Conservation (phyloP, 1,284 basidiomycete genomes). For the Malassezia nana region DNA sequence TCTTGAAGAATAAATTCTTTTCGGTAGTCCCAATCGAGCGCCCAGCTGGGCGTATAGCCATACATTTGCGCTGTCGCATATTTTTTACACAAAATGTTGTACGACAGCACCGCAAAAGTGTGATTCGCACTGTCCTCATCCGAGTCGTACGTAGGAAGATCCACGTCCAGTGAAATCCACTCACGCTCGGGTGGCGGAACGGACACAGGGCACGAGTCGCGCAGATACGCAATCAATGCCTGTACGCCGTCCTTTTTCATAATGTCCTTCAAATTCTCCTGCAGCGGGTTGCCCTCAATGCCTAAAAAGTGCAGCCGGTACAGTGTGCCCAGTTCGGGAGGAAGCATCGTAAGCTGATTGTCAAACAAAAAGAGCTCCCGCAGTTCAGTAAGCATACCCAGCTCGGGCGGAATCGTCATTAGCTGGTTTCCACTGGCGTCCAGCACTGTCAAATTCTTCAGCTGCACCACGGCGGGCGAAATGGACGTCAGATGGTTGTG, state of each 20-base stretch:
- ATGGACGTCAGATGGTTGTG: slow-evolving; percentile 78
- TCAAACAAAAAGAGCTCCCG: slow-evolving; percentile 93
- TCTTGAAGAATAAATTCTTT: slow-evolving; percentile 83
- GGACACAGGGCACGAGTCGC: slow-evolving; percentile 75
- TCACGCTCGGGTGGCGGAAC: slow-evolving; percentile 70
- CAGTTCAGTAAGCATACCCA: slow-evolving; percentile 80
- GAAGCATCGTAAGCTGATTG: slow-evolving; percentile 76
- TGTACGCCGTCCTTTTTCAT: slow-evolving; percentile 86
- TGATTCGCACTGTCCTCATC: slow-evolving; percentile 39
- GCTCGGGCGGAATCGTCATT: slow-evolving; percentile 66
- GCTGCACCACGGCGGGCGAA: slow-evolving; percentile 71
- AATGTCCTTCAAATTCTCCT: slow-evolving; percentile 64
- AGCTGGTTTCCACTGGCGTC: slow-evolving; percentile 88
- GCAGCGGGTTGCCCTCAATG: slow-evolving; percentile 89
- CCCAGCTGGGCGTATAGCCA: slow-evolving; percentile 95
- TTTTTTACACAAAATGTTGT: slow-evolving; percentile 90
- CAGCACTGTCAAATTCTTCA: slow-evolving; percentile 77
- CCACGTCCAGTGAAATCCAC: slow-evolving; percentile 68
- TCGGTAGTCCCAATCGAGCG: slow-evolving; percentile 85
- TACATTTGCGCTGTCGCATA: slow-evolving; percentile 83
- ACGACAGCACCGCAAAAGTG: slow-evolving; percentile 71
- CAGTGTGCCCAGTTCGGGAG: slow-evolving; percentile 75
- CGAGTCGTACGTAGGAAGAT: slow-evolving; percentile 53
- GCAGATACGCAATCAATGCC: slow-evolving; percentile 74
- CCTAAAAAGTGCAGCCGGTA: slow-evolving; percentile 88